phyloP scores from a whole-genome alignment of 2,329 filamentous ascomycete species.

The Beauveria sp. region DNA sequence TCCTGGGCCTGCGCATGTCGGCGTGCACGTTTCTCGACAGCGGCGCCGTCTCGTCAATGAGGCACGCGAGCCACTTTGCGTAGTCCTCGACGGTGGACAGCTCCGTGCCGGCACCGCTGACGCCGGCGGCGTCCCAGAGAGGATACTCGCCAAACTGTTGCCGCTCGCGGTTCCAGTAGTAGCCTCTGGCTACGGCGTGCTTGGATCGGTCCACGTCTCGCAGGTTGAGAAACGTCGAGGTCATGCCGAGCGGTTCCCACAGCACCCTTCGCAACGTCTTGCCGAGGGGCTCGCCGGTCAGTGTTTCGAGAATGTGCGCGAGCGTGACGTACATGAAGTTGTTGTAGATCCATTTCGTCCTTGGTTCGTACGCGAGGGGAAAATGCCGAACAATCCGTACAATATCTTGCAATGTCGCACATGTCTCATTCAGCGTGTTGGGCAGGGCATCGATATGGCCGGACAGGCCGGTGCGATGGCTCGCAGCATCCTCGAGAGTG shows the following conservation, averaged over 20 bases:
- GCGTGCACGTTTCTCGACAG: slow-evolving; percentile 19
- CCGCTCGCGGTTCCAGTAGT: slow-evolving; percentile 29
- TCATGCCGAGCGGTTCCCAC: slow-evolving; percentile 41
- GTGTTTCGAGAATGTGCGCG: slow-evolving; percentile 37
- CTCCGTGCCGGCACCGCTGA: slow-evolving; percentile 33
- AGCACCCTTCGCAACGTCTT: slow-evolving; percentile 34
- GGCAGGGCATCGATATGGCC: slow-evolving; percentile 26
- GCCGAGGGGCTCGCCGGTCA: slow-evolving; percentile 31
- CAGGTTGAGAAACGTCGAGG: slow-evolving; percentile 29
- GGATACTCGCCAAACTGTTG: slow-evolving; percentile 20
- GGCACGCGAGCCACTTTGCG: slow-evolving; percentile 41
- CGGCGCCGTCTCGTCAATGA: slow-evolving; percentile 29
- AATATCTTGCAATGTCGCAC: slow-evolving; percentile 25
- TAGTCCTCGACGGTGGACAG: slow-evolving; percentile 44
- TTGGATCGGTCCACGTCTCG: slow-evolving; percentile 19
- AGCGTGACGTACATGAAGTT: slow-evolving; percentile 43
- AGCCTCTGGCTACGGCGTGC: slow-evolving; percentile 32
- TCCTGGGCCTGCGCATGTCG: slow-evolving; percentile 23
- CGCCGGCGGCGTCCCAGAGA: slow-evolving; percentile 19
- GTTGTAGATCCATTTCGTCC: slow-evolving; percentile 39
- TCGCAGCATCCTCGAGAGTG: slow-evolving; percentile 47
- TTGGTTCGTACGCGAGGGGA: slow-evolving; percentile 34
- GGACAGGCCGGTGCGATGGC: slow-evolving; percentile 44
- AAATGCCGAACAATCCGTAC: slow-evolving; percentile 39
- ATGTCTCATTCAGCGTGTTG: slow-evolving; percentile 22